Conservation (phyloP, 202 grass and related monocot genomes). For the Saccharum hybrid region DNA sequence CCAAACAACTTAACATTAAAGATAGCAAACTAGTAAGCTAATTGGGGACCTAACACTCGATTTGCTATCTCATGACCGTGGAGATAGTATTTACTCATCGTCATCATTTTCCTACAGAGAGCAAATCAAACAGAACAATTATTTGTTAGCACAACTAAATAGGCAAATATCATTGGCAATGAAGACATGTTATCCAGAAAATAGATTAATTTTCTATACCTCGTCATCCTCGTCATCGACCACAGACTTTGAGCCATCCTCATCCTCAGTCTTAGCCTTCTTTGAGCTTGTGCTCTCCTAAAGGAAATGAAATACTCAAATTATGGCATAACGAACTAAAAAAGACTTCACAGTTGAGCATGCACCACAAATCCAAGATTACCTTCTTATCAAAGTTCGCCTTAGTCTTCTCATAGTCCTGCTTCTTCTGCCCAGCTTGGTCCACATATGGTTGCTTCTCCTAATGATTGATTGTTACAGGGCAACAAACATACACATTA, state of each 20-base stretch:
- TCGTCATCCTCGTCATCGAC: slow-evolving; percentile 75
- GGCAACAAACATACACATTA: not conserved
- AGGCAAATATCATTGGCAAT: not conserved
- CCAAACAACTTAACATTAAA: slow-evolving; percentile 16
- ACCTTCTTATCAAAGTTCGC: slow-evolving; percentile 70
- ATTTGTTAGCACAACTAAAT: not conserved
- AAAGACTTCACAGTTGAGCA: not conserved
- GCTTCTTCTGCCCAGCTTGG: slow-evolving; percentile 76
- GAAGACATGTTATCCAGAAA: not conserved
- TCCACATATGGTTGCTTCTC: slow-evolving; percentile 90
- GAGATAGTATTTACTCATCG: slow-evolving; percentile 60
- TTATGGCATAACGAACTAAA: slow-evolving; percentile 6
- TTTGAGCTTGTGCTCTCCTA: slow-evolving; percentile 66
- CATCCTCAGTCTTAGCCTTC: slow-evolving; percentile 58
- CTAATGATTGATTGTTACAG: slow-evolving; percentile 44
- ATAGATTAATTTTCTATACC: slow-evolving; percentile 10
- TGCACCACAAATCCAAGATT: not conserved
- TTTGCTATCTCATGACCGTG: slow-evolving; percentile 47
- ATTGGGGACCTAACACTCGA: slow-evolving; percentile 41
- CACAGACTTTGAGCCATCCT: slow-evolving; percentile 72
- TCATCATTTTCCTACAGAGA: slow-evolving; percentile 62
- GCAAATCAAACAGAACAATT: not conserved
- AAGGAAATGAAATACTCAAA: slow-evolving; percentile 5
- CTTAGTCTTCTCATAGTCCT: slow-evolving; percentile 79
- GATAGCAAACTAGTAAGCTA: slow-evolving; percentile 57